Evolutionary conservation across 2,329 filamentous ascomycete genomes (phyloP), one percentile per base, ranked within the genome.

Genomic region (Neofusicoccum parvum): DNA sequence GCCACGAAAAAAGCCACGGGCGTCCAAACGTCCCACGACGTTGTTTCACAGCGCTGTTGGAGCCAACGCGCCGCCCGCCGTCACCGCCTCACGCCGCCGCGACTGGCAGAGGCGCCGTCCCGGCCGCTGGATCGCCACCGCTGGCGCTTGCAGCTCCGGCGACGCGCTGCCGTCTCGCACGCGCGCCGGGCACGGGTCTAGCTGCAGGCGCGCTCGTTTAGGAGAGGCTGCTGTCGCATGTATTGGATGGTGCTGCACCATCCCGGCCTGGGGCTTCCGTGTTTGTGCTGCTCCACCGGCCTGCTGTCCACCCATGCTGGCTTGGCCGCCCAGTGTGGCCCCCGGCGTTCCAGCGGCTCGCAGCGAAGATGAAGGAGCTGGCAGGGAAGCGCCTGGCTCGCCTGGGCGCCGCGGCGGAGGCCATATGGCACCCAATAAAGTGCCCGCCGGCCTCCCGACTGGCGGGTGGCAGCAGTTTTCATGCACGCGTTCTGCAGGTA

Each of bases 181-280:
- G 23, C 23, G 23, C 23, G 3, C 23, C 23, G 23, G 23, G 23
- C 23, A 23, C 23, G 23, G 23, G 23, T 23, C 23, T 23, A 23
- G 23, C 23, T 23, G 23, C 36, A 11, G 23, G 15, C 48, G 60
- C 60, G 27, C 27, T 32, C 41, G 60, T 53, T 37, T 34, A 20
- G 54, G 56, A 54, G 37, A 12, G 49, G 37, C 62, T 46, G 62
- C 62, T 53, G 62, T 54, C 62, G 62, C 62, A 64, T 53, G 62
- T 64, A 64, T 64, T 64, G 62, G 62, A 56, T 56, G 62, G 62
- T 64, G 62, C 62, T 32, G 62, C 62, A 64, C n/a, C 49, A 64
- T 56, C 62, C 62, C 46, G 50, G 50, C 45, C 17, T 37, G 20
- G 50, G 32, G 43, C 50, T 64, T 56, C 62, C 49, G 62, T 27